These are phyloP conservation scores for Cercospora sesami DNA, from an alignment of 2,329 filamentous ascomycete genomes.

Conservation along the genomic window DNA sequence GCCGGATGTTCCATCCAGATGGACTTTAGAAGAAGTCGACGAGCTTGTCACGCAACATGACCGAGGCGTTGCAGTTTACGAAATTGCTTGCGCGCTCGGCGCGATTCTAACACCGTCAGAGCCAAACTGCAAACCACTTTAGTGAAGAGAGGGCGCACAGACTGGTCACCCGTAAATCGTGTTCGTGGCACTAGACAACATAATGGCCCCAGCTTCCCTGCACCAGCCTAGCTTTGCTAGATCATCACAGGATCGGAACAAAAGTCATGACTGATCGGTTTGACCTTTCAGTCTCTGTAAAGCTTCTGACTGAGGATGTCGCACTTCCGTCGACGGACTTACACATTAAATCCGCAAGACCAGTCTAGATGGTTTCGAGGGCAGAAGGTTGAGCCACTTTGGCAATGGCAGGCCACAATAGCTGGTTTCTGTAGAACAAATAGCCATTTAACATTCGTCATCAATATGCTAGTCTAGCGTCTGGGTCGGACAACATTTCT, in stretches of 20 bases:
- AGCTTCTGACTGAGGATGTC: not conserved
- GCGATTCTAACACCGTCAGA: not conserved
- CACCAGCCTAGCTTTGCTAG: not conserved
- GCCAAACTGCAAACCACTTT: not conserved
- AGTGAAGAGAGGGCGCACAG: not conserved
- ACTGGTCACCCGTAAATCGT: not conserved
- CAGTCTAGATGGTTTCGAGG: not conserved
- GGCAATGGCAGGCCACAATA: not conserved
- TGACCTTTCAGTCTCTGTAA: not conserved
- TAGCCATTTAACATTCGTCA: not conserved
- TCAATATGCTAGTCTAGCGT: conserved; percentile 12
- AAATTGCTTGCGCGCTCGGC: not conserved
- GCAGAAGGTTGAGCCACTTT: not conserved
- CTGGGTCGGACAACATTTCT: conserved; percentile 5
- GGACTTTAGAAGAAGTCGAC: not conserved
- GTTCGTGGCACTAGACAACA: not conserved
- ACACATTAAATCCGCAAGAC: not conserved
- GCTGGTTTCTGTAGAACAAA: not conserved
- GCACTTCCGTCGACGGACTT: not conserved
- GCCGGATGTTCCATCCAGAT: not conserved
- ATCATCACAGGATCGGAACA: not conserved
- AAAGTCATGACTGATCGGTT: not conserved
- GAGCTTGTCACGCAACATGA: not conserved
- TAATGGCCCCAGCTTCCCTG: not conserved
- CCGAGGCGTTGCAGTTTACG: not conserved